Conservation (phyloP, 2,329 filamentous ascomycete species). For the Catunica adiposa region DNA sequence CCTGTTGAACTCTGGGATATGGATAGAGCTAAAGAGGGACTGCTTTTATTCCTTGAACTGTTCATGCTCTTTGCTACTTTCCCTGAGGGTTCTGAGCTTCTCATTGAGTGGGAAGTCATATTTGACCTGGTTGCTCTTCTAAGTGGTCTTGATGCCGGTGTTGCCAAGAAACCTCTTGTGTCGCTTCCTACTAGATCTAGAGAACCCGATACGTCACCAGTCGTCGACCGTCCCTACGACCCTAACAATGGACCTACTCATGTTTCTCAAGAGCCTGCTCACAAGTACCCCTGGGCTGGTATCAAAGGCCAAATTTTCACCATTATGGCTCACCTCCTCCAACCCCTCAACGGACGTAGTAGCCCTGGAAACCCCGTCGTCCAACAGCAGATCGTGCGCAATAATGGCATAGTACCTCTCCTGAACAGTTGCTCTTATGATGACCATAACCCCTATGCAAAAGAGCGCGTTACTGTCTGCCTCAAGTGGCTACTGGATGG, state of each 20-base stretch:
- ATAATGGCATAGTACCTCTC: conserved; percentile 74
- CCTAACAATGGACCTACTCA: conserved; percentile 10
- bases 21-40: conserved; percentile 87
- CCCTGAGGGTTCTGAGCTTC: conserved; percentile 61
- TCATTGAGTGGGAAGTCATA: conserved; percentile 82
- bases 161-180: conserved; percentile 63
- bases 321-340: conserved; percentile 75
- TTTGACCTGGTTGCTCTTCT: conserved; percentile 79
- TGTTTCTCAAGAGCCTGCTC: conserved; percentile 44
- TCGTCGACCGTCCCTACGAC: conserved; percentile 25
- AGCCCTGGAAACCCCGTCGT: conserved; percentile 55
- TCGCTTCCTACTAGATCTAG: conserved; percentile 15
- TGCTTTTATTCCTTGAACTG: conserved; percentile 89
- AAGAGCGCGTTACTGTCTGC: conserved; percentile 77
- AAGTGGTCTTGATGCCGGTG: conserved; percentile 71
- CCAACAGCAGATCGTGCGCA: conserved; percentile 70
- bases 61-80: conserved; percentile 80
- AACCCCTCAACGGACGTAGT: conserved; percentile 51
- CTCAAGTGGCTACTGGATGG: conserved; percentile 71
- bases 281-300: conserved; percentile 50
- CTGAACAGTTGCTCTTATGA: conserved; percentile 84
- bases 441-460: conserved; percentile 84
- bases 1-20: conserved; percentile 94
- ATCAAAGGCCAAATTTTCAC: conserved; percentile 87
- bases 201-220: conserved; percentile 23